Evolutionary conservation across 2,329 filamentous ascomycete species (phyloP).

Genomic region (Elsinoe arachidis): DNA sequence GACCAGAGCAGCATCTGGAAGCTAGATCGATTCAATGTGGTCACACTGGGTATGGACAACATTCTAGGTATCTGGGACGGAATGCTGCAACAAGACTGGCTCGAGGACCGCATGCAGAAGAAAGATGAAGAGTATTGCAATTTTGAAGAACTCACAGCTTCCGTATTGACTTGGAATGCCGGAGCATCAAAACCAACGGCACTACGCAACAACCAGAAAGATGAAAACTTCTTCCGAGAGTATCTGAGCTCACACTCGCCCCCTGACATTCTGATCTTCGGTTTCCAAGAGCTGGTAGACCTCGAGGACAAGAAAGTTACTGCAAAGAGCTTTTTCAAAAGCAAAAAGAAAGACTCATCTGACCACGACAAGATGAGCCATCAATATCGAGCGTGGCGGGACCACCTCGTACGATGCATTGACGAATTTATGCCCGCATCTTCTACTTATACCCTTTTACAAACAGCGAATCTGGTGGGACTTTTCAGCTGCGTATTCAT

Average conservation of each 20-base stretch:
- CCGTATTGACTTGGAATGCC: constrained; percentile 93
- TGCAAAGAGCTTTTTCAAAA: constrained; percentile 77
- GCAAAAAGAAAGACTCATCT: constrained; percentile 72
- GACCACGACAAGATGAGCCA: constrained; percentile 90
- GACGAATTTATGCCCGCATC: constrained; percentile 73
- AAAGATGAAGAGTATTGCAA: constrained; percentile 75
- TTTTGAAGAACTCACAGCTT: constrained; percentile 70
- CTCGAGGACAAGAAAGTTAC: constrained; percentile 95
- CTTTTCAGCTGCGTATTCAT: constrained; percentile 96
- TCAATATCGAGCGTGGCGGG: constrained; percentile 93
- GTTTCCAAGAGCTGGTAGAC: constrained; percentile 97
- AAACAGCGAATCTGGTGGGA: constrained; percentile 83
- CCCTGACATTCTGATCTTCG: constrained; percentile 88
- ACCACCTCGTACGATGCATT: constrained; percentile 73
- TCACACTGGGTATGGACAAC: constrained; percentile 81
- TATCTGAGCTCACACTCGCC: constrained; percentile 66
- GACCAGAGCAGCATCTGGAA: constrained; percentile 80
- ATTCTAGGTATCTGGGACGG: constrained; percentile 84
- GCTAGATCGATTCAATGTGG: constrained; percentile 72
- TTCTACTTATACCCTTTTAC: constrained; percentile 73
- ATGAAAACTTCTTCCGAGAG: constrained; percentile 71
- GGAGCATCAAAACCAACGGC: constrained; percentile 88
- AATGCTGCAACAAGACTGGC: constrained; percentile 84
- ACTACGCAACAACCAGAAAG: constrained; percentile 60
- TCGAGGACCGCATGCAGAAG: constrained; percentile 82